Percentiles rank a stretch among this genome's conserved stretches.
phyloP scores from a whole-genome alignment of 345 rosid species.

The Gossypium bickii region DNA sequence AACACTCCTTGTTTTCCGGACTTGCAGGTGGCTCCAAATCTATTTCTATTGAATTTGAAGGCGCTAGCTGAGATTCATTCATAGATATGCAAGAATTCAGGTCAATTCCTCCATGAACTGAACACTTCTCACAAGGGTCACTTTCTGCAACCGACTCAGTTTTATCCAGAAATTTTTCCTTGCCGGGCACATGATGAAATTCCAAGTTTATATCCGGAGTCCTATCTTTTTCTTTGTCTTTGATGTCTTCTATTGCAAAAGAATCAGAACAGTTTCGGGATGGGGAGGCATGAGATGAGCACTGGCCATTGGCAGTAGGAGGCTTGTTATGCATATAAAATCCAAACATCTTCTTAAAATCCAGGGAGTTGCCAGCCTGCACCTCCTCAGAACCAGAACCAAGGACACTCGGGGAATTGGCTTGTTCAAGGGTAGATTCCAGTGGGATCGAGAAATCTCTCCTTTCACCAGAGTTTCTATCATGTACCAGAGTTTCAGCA shows the following conservation, averaged over 20 bases:
- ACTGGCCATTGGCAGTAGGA: conserved; percentile 5
- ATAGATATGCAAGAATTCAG: conserved; percentile 23
- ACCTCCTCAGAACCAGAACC: conserved; percentile 2
- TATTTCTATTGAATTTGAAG: conserved; percentile 14
- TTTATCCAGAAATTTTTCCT: conserved; percentile 12
- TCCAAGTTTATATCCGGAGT: conserved; percentile 18
- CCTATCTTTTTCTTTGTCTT: conserved; percentile 8
- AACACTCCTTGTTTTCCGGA: conserved; percentile 43
- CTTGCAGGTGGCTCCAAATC: conserved; percentile 31
- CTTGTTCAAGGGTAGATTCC: conserved; percentile 11
- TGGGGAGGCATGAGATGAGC: conserved; percentile 4
- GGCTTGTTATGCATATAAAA: background rate
- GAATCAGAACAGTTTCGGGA: background rate
- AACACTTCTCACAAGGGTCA: conserved; percentile 4
- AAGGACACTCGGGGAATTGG: background rate
- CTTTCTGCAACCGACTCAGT: conserved; percentile 7
- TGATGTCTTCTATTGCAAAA: background rate
- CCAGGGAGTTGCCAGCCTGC: background rate
- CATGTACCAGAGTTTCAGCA: background rate
- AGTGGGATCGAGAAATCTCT: background rate
- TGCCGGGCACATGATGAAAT: conserved; percentile 5
- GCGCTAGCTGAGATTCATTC: conserved; percentile 17
- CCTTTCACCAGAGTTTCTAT: background rate
- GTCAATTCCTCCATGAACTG: conserved; percentile 20
- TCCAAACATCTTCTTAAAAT: conserved; percentile 1